phyloP scores from a whole-genome alignment of 306 rosid species.

The Corylus heterophylla region DNA sequence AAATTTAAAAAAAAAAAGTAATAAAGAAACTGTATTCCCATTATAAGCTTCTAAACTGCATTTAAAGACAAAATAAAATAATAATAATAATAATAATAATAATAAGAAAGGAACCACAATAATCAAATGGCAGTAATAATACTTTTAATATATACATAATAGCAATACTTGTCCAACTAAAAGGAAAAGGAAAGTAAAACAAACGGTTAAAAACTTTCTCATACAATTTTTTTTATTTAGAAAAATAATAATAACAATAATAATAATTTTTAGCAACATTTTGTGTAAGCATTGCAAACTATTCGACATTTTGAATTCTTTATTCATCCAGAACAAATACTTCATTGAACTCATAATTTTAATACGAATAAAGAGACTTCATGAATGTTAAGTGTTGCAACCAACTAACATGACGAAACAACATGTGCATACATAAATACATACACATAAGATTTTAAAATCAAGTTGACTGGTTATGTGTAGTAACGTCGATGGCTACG shows the following conservation, averaged over 20 bases:
- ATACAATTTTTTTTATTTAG: too few species aligned
- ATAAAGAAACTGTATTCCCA: background rate
- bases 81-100: background rate
- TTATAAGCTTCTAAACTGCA: conserved; percentile 14
- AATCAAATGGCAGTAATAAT: background rate
- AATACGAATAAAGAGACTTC: background rate
- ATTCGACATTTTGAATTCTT: background rate
- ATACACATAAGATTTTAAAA: background rate
- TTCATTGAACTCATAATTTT: background rate
- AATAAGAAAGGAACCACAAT: background rate
- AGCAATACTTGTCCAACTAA: background rate
- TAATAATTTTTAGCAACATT: background rate
- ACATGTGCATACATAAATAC: background rate
- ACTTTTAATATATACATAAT: background rate
- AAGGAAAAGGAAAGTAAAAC: background rate
- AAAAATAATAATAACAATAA: too few species aligned
- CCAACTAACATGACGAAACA: too few species aligned
- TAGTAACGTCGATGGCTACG: background rate
- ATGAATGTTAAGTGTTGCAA: too few species aligned
- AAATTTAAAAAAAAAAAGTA: background rate
- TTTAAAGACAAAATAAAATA: background rate
- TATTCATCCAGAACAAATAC: background rate
- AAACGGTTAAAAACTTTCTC: background rate
- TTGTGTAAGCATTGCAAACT: background rate
- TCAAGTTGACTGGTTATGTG: background rate